Evolutionary conservation across 1,284 basidiomycete species (phyloP), one percentile per base, ranked within the genome.

Genomic region (Clitocybe nebularis): DNA sequence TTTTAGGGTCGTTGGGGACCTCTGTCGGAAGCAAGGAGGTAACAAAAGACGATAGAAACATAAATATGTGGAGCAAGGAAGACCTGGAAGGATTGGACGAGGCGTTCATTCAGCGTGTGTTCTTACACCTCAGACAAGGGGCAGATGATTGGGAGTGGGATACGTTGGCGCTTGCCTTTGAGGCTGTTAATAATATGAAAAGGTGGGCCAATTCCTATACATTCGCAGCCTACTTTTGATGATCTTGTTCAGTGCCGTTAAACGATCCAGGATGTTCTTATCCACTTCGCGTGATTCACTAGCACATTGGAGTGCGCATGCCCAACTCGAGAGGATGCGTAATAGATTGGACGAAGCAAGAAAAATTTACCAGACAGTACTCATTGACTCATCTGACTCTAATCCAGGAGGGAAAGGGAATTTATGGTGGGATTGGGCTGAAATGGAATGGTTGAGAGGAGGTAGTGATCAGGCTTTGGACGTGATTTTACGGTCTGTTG

Each of bases 351-450:
- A 79, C 32, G 85, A 89, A 5, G 89, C 91, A 4, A 74, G 93
- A 10, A 91, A 91, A 52, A 78, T 96, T 2, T 96, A 93, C 61
- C 72, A 81, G 50, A 85, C 84, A 1, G 68, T 81, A 5, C 72
- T 83, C 22, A 66, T 68, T 41, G 66, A 67, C 3, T 64, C 74
- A 0, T 62, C 68, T 2, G 61, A 66, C 8, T 44, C 62, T 17
- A 60, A 55, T 5, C 57, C 63, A 17, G 50, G 57, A 5, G 71
- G 65, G 32, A 59, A 66, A n/a, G 66, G 71, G 13, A 65, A 66
- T 47, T 57, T 96, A 29, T 93, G 89, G 86, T 89, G 84, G 68
- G 80, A 86, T 37, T 96, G 91, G 90, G 88, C 86, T 0, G 86
- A 93, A 58, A 77, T 93, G 76, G 92, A 95, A 61, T 93, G 84